These are phyloP conservation scores for Fagopyrum homotropicum DNA, from an alignment of 148 eudicot species.

Conservation along the genomic window DNA sequence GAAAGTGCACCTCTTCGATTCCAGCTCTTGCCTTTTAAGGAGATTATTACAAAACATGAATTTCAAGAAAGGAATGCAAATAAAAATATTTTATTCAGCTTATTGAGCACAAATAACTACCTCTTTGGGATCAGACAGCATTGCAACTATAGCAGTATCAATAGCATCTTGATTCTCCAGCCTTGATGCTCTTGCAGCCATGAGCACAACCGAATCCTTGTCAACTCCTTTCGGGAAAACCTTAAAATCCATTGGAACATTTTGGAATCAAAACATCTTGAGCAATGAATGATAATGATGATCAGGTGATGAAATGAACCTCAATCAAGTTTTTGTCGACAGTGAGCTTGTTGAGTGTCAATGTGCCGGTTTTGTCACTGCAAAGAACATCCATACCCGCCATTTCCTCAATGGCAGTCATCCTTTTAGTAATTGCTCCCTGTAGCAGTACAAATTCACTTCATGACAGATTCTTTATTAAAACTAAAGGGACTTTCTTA, in stretches of 20 bases:
- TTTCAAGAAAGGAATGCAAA: not conserved
- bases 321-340: slow-evolving; percentile 19
- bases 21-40: slow-evolving; percentile 45
- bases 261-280: not conserved
- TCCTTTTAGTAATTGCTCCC: slow-evolving; percentile 27
- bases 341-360: slow-evolving; percentile 35
- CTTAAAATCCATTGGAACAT: slow-evolving; percentile 10
- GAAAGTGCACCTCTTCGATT: slow-evolving; percentile 51
- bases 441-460: not conserved
- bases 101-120: slow-evolving; percentile 19
- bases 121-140: slow-evolving; percentile 51
- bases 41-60: not conserved
- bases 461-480: not conserved
- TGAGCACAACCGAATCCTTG: slow-evolving; percentile 44
- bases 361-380: slow-evolving; percentile 41
- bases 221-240: slow-evolving; percentile 44
- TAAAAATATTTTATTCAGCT: not conserved
- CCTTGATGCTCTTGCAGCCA: slow-evolving; percentile 68
- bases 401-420: slow-evolving; percentile 47
- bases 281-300: not conserved
- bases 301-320: not conserved
- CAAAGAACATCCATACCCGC: slow-evolving; percentile 46
- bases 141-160: slow-evolving; percentile 46
- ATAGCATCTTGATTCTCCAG: slow-evolving; percentile 61
- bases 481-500: not conserved